Base-by-base conservation (phyloP, 805 yeast genomes). In the Millerago galiae region DNA sequence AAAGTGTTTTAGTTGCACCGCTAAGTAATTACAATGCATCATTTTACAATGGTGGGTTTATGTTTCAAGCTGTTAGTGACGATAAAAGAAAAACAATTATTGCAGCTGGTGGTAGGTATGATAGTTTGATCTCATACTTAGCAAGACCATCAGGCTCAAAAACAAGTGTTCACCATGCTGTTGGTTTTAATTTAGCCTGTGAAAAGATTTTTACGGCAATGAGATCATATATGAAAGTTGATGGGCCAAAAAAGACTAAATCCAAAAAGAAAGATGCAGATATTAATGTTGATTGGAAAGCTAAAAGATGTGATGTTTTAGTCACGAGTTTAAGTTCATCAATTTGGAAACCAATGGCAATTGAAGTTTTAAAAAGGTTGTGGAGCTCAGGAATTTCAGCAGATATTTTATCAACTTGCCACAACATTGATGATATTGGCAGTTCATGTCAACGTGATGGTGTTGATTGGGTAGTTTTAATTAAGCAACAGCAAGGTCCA, bases 71-170 rank as follows among this genome's bases (percentile, higher is more conserved):
- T 0, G 75, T 88, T 24, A 75, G 79, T 49, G 83, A 86, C 42
- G 81, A 79, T 47, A 70, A 56, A 58, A 53, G 66, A 67, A 55
- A 43, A 50, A 66, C 58, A 33, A 48, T 82, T 27, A 67, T 93
- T 33, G 93, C 93, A 13, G 91, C 93, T 0, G 99, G 99, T 35
- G 99, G 99, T 3, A 69, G 99, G 32, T 93, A 89, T 57, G 98
- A 91, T 54, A 67, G 70, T 16, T 68, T 93, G 49, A 75, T 89
- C 12, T 67, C 77, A 3, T 71, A 80, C 14, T 71, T 88, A 46
- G 75, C 91, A 0, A 79, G 85, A 50, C 72, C 78, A 1, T 63
- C 75, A 45, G 58, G 68, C 16, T 61, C 58, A 4, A 57, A 57
- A 37, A 40, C 55, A 1, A 56, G 54, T 32, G 47, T 73, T 38